Evolutionary conservation across 164 flowering plant genomes (phyloP).

Genomic region (Aristolochia contorta): DNA sequence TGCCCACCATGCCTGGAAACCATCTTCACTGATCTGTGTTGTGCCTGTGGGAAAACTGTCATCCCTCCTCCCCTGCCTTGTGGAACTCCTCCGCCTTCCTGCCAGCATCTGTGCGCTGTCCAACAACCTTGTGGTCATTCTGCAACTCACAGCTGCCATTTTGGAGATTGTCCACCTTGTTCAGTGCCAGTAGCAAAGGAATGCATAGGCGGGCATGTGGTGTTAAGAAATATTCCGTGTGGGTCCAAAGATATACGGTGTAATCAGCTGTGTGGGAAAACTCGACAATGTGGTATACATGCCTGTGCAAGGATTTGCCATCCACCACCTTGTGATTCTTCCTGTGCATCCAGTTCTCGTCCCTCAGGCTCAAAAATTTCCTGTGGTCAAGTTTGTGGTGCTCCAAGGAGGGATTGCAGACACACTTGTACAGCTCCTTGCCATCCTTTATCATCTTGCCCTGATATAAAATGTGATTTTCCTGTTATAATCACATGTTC

Average conservation of each 20-base stretch:
- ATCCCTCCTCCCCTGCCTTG: conserved; percentile 94
- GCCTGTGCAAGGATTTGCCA: conserved; percentile 90
- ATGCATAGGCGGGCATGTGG: conserved; percentile 89
- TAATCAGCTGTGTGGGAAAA: conserved; percentile 81
- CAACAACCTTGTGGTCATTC: conserved; percentile 91
- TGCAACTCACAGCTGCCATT: conserved; percentile 82
- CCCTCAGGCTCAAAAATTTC: conserved; percentile 32
- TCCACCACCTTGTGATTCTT: conserved; percentile 61
- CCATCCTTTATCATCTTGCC: conserved; percentile 71
- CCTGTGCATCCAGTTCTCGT: conserved; percentile 16
- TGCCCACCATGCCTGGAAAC: conserved; percentile 95
- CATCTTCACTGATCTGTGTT: conserved; percentile 75
- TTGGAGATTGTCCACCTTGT: conserved; percentile 97
- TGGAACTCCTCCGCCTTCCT: conserved; percentile 85
- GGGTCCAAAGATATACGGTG: conserved; percentile 88
- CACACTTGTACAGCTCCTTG: conserved; percentile 75
- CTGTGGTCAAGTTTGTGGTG: conserved; percentile 93
- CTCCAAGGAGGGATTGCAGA: conserved; percentile 90
- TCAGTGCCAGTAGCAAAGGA: conserved; percentile 83
- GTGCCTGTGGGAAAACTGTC: conserved; percentile 91
- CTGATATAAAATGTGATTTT: conserved; percentile 70
- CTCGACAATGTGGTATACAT: conserved; percentile 90
- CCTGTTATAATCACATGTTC: conserved; percentile 73
- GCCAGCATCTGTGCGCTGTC: conserved; percentile 70
- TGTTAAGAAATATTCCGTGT: conserved; percentile 91